Evolutionary conservation across 345 rosid species (phyloP).

Genomic region (Heritiera fomes): DNA sequence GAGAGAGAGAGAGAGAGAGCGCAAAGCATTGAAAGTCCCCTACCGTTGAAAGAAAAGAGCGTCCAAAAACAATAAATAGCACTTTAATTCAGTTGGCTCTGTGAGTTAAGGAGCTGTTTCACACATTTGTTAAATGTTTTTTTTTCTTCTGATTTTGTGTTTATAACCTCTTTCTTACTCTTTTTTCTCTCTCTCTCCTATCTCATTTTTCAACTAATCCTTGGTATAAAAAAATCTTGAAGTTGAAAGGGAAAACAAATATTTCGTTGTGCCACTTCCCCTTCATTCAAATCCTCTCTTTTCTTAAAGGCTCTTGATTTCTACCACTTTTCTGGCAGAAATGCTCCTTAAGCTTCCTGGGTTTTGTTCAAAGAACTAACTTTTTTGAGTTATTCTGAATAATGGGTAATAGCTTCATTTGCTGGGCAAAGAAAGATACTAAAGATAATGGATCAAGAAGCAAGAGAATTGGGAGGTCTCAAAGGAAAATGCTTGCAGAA

Average conservation of each 20-base stretch:
- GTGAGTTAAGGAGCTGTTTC: constrained; percentile 7
- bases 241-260: not conserved
- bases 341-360: constrained; percentile 16
- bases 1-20: not conserved
- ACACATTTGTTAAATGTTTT: constrained; percentile 13
- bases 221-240: not conserved
- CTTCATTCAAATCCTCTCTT: not conserved
- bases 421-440: constrained; percentile 71
- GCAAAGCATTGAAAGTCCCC: constrained; percentile 7
- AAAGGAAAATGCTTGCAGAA: constrained; percentile 77
- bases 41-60: not conserved
- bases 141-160: not conserved
- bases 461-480: constrained; percentile 77
- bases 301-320: not conserved
- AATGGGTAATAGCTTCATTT: constrained; percentile 83
- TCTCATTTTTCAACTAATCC: not conserved
- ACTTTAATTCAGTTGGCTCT: constrained; percentile 18
- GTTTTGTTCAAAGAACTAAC: not conserved
- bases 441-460: constrained; percentile 67
- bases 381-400: constrained; percentile 16
- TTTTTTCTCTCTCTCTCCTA: not conserved
- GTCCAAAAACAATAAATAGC: constrained; percentile 14
- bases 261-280: not conserved
- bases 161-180: not conserved
- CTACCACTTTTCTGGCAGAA: not conserved